Evolutionary conservation across 176 grass and related monocot genomes (phyloP).

Genomic region (Musa schizocarpa): DNA sequence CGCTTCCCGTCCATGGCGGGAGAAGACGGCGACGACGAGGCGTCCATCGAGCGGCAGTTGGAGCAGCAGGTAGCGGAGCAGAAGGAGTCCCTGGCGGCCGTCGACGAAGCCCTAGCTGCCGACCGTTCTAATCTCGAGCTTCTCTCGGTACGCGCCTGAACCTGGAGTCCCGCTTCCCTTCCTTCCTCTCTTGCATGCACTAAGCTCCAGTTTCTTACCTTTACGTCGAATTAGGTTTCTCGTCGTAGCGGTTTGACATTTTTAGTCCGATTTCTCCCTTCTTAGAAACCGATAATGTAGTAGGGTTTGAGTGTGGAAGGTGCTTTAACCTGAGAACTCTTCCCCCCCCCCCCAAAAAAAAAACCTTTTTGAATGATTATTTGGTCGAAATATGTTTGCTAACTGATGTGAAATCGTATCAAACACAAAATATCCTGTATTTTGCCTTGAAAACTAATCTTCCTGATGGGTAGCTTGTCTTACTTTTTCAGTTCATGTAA

Average conservation of each 20-base stretch:
- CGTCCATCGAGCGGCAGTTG: slow-evolving; percentile 61
- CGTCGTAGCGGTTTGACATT: neutral
- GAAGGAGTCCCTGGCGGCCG: slow-evolving; percentile 59
- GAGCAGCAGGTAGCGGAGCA: slow-evolving; percentile 80
- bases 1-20: slow-evolving; percentile 12
- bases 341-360: no score
- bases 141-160: slow-evolving; percentile 32
- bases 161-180: neutral
- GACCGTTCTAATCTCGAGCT: slow-evolving; percentile 70
- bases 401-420: no score
- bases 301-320: neutral
- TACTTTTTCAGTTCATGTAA: neutral
- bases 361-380: no score
- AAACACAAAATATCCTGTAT: no score
- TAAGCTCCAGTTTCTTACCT: no score
- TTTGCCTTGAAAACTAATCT: no score
- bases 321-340: neutral
- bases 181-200: neutral
- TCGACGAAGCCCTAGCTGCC: slow-evolving; percentile 74
- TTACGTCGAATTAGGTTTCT: neutral
- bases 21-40: slow-evolving; percentile 23
- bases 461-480: no score
- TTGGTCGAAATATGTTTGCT: no score
- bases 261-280: neutral
- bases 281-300: neutral